phyloP scores from a whole-genome alignment of 164 flowering plant species.

The Liriodendron chinense region DNA sequence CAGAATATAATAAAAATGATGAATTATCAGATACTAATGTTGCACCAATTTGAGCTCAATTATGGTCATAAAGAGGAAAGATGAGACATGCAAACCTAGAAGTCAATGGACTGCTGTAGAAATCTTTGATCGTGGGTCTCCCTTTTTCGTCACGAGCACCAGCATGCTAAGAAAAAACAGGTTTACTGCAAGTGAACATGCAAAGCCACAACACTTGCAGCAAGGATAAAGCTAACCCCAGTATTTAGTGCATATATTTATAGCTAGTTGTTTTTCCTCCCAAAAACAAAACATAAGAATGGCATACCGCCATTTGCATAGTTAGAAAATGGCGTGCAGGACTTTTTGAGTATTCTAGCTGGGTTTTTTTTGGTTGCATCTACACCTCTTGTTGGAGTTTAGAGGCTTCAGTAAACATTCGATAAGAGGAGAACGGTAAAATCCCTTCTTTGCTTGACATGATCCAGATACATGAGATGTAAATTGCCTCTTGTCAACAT shows the following conservation, averaged over 20 bases:
- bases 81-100: constrained; percentile 59
- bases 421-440: not conserved
- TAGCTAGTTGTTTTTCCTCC: not conserved
- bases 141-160: constrained; percentile 92
- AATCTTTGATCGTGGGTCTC: constrained; percentile 73
- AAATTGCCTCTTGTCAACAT: too few relatives aligned
- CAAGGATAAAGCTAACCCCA: not conserved
- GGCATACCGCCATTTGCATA: not conserved
- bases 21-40: not conserved
- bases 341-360: not conserved
- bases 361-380: not conserved
- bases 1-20: not conserved
- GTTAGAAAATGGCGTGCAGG: not conserved
- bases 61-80: not conserved
- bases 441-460: not conserved
- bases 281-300: not conserved
- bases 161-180: constrained; percentile 56
- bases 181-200: constrained; percentile 2
- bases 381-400: not conserved
- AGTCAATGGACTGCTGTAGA: constrained; percentile 81
- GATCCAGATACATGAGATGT: not conserved
- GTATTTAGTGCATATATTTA: not conserved
- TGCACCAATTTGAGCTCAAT: not conserved
- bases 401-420: not conserved
- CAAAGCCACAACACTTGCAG: not conserved